A percentile compares a stretch with the other conserved stretches of the same genome.
These are phyloP conservation scores for Globisporangium abappressorium DNA, from an alignment of 352 stramenopile species.

Conservation along the genomic window DNA sequence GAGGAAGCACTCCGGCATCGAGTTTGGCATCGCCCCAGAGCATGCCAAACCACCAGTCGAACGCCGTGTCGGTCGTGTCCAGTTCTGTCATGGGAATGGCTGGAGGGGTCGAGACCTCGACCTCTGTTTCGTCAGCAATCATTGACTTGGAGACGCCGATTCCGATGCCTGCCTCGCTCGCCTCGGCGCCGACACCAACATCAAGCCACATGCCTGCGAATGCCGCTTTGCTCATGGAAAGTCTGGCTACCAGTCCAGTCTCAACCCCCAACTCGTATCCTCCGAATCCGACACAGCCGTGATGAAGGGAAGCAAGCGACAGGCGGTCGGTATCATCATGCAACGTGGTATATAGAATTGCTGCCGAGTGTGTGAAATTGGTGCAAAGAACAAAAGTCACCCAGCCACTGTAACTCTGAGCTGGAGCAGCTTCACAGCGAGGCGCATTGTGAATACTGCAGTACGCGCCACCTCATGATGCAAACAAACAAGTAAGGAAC, in stretches of 20 bases:
- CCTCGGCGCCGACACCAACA: slow-evolving; percentile 12
- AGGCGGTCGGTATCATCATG: background rate
- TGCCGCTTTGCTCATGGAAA: slow-evolving; percentile 22
- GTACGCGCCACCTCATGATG: background rate
- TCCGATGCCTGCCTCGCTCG: slow-evolving; percentile 42
- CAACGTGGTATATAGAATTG: background rate
- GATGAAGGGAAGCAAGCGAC: background rate
- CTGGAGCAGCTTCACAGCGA: background rate
- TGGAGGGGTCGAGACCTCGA: slow-evolving; percentile 22
- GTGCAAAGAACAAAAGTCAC: background rate
- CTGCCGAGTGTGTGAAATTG: background rate
- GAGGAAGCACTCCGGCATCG: background rate
- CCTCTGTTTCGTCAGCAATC: slow-evolving; percentile 33
- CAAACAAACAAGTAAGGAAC: background rate
- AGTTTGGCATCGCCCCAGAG: slow-evolving; percentile 5
- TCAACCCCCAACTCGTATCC: slow-evolving; percentile 17
- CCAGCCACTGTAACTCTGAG: background rate
- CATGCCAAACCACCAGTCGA: slow-evolving; percentile 12
- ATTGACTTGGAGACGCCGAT: slow-evolving; percentile 48
- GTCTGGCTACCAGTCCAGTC: slow-evolving; percentile 19
- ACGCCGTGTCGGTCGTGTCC: slow-evolving; percentile 9
- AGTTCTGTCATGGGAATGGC: slow-evolving; percentile 23
- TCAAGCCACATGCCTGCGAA: slow-evolving; percentile 6
- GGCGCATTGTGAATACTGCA: slow-evolving; percentile 4
- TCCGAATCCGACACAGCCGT: slow-evolving; percentile 9